Evolutionary conservation across 2,329 filamentous ascomycete species (phyloP), one percentile per base, ranked within the genome.

Genomic region (Ophiosphaerella narmari): DNA sequence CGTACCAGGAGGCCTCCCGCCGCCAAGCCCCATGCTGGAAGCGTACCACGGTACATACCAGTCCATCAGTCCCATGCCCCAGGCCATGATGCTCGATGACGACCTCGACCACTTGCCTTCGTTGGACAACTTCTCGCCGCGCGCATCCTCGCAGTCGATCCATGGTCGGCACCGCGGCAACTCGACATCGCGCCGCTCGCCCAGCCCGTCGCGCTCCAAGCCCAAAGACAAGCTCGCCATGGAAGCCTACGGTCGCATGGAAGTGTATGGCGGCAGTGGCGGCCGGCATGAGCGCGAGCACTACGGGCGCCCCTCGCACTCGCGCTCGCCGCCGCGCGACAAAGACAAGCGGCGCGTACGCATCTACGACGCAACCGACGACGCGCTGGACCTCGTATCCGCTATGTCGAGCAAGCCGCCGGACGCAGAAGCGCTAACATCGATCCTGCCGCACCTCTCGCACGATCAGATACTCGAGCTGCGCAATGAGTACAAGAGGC

Each of bases 21-120:
- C 91, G 0, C 85, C 85, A 1, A 96, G 91, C 55, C 94, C 93
- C 0, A 79, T 97, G 42, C 83, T 96, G 2, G 93, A 97, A 74
- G 87, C 94, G 1, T 97, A 97, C 74, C 88, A 87, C 55, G 93
- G 93, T 34, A 96, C 92, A 0, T 97, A 96, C 65, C 93, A 97
- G 73, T 90, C 90, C 50, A 89, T 95, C 63, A 96, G 92, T 0
- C 92, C 93, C 0, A 96, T 97, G 90, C 92, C 92, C 0, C 91
- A 91, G 0, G 90, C 92, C 0, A 77, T 84, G 50, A 77, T 84
- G 62, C 77, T 92, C 21, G 66, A 78, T 40, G 73, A 78, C 26
- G 77, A 81, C 32, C 78, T 85, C 8, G 79, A 82, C 47, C 72
- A 73, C 55, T 67, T 73, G 16, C 67, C 62, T 33, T 63, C 70